Evolutionary conservation across 2,329 filamentous ascomycete genomes (phyloP), one percentile per base, ranked within the genome.

Genomic region (Amylocarpus encephaloides): DNA sequence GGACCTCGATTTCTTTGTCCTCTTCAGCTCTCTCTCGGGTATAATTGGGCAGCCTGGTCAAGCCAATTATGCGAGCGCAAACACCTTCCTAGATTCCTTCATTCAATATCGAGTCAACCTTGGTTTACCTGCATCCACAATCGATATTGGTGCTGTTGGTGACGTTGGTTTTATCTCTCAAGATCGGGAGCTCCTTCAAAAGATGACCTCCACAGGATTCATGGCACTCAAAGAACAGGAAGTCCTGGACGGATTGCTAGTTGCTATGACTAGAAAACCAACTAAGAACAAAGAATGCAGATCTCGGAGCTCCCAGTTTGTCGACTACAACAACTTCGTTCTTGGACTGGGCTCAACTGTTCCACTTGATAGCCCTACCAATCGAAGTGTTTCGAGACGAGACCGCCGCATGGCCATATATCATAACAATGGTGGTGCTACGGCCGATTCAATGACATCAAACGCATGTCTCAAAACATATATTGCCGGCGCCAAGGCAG

Each of bases 381-480:
- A 54, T 33, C 34, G 43, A 11, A 34, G 35, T 6, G 13, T 43
- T 15, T 57, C 52, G 55, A 48, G 41, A 19, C 47, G 48, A 13
- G 55, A 57, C 40, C 35, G 30, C 22, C 47, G 55, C 6, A 51
- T 55, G 47, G 36, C 16, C 15, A 41, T 49, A 6, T 55, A 52
- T 35, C 43, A 42, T 11, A 50, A 46, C 26, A 50, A 15, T 4
- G 18, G 5, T 26, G 44, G 15, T 6, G 33, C 5, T 4, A 26
- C 33, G 5, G 36, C 11, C 1, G 18, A 40, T 19, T 3, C 38
- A 5, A 40, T 5, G 13, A 40, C 38, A 40, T 18, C 10, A 5
- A 40, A 40, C 16, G 7, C 38, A 13, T 19, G 15, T 4, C 44
- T 47, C 11, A 46, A 46, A 22, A 13, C 9, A n/a, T 48, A 16